These are phyloP conservation scores for Davidsoniella eucalypti DNA, from an alignment of 2,329 filamentous ascomycete species.

Conservation along the genomic window DNA sequence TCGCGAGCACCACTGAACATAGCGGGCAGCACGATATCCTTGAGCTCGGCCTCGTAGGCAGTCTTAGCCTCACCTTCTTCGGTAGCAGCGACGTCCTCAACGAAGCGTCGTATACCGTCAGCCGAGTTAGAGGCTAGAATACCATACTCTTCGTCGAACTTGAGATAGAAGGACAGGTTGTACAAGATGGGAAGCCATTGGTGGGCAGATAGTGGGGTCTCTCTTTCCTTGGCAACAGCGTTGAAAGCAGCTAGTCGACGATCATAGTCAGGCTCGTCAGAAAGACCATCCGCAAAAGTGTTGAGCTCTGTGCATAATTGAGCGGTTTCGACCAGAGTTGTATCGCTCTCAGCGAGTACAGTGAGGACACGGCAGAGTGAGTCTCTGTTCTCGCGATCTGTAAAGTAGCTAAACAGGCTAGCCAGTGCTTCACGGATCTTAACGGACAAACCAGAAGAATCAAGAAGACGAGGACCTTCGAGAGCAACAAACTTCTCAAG, in stretches of 20 bases:
- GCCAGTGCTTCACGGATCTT: constrained; percentile 44
- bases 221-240: constrained; percentile 47
- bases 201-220: constrained; percentile 40
- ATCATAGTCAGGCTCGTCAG: constrained; percentile 83
- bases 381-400: constrained; percentile 59
- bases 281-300: constrained; percentile 50
- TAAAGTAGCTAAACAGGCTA: constrained; percentile 79
- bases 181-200: constrained; percentile 82
- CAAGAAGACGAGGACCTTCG: constrained; percentile 27
- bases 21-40: constrained; percentile 52
- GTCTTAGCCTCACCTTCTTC: constrained; percentile 22
- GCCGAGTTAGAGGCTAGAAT: constrained; percentile 68
- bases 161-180: constrained; percentile 79
- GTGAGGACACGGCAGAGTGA: constrained; percentile 57
- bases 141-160: constrained; percentile 73
- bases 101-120: constrained; percentile 61
- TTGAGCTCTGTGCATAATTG: constrained; percentile 65
- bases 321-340: constrained; percentile 45
- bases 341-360: constrained; percentile 50
- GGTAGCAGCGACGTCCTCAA: constrained; percentile 40
- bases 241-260: constrained; percentile 63
- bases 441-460: constrained; percentile 10
- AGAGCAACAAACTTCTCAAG: constrained; percentile 65
- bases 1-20: constrained; percentile 64
- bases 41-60: constrained; percentile 42